Evolutionary conservation across 2,329 filamentous ascomycete genomes (phyloP).

Genomic region (Pseudocercospora crystallina): DNA sequence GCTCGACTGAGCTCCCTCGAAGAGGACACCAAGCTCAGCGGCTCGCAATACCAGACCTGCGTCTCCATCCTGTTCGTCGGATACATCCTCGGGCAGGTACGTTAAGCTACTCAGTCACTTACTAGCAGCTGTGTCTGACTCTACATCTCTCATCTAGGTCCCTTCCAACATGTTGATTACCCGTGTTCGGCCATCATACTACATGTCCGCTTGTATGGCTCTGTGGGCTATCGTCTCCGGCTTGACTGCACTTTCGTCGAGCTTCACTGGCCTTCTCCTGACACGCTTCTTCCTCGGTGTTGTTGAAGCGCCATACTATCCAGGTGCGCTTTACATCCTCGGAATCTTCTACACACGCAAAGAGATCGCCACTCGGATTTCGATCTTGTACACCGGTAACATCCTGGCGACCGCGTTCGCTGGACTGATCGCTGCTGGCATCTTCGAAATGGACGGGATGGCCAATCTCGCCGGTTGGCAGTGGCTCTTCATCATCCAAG

Average conservation of each 20-base stretch:
- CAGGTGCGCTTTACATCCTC: conserved; percentile 56
- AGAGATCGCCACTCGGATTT: conserved; percentile 69
- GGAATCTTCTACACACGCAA: conserved; percentile 74
- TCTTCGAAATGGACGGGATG: conserved; percentile 61
- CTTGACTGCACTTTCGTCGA: conserved; percentile 24
- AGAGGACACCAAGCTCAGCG: conserved; percentile 42
- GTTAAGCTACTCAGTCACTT: no score
- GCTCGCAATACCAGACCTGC: conserved; percentile 42
- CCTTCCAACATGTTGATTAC: conserved; percentile 31
- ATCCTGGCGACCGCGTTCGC: conserved; percentile 65
- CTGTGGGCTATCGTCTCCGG: conserved; percentile 38
- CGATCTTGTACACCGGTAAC: conserved; percentile 61
- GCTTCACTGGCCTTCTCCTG: conserved; percentile 28
- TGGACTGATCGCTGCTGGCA: conserved; percentile 57
- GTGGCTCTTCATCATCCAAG: conserved; percentile 64
- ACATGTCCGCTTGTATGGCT: conserved; percentile 38
- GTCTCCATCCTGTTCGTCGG: conserved; percentile 39
- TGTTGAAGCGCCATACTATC: conserved; percentile 23
- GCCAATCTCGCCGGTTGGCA: conserved; percentile 59
- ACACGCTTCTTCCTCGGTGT: conserved; percentile 23
- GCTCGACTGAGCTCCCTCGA: conserved; percentile 41
- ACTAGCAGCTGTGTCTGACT: no score
- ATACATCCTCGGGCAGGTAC: conserved; percentile 41
- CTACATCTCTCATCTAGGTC: no score
- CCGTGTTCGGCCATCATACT: conserved; percentile 43